Evolutionary conservation across 1,284 basidiomycete species (phyloP).

Genomic region (Rhodotorula mucilaginosa): DNA sequence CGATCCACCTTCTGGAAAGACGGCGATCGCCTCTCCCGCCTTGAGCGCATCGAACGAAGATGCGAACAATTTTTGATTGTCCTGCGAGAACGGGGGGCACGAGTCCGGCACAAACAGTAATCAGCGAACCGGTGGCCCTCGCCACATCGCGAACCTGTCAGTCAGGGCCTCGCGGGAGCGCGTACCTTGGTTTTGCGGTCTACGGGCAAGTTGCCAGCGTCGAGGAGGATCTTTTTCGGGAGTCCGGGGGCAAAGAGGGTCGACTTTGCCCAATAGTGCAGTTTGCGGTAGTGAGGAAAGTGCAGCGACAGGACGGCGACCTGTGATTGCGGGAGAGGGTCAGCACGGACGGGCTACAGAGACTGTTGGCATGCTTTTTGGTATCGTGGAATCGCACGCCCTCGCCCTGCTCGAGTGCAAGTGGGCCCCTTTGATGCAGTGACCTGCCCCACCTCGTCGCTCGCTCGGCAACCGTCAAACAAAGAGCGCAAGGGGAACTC

Average conservation of each 20-base stretch:
- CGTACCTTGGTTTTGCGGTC: constrained; percentile 75
- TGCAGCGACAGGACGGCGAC: constrained; percentile 53
- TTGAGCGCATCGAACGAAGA: constrained; percentile 84
- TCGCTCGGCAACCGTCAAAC: too few species aligned
- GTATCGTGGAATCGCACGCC: background rate
- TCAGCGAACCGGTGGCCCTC: background rate
- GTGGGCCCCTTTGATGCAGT: too few species aligned
- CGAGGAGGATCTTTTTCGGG: constrained; percentile 70
- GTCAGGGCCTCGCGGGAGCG: background rate
- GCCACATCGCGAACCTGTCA: background rate
- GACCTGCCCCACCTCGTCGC: background rate
- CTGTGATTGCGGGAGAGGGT: background rate
- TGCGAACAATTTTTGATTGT: constrained; percentile 81
- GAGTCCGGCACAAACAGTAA: too few species aligned
- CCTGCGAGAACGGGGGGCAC: constrained; percentile 43
- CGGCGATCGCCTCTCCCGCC: constrained; percentile 73
- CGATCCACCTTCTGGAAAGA: constrained; percentile 81
- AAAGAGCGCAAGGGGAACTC: background rate
- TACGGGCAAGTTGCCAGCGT: constrained; percentile 92
- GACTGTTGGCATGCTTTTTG: too few species aligned
- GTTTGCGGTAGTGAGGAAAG: constrained; percentile 71
- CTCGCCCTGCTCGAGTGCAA: background rate
- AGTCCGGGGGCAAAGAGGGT: constrained; percentile 72
- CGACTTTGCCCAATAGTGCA: constrained; percentile 89
- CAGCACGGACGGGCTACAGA: too few species aligned